Percentiles rank a stretch among this genome's conserved stretches.
These are phyloP conservation scores for Erysimum cheiri DNA, from an alignment of 441 rosid genomes.

Conservation along the genomic window DNA sequence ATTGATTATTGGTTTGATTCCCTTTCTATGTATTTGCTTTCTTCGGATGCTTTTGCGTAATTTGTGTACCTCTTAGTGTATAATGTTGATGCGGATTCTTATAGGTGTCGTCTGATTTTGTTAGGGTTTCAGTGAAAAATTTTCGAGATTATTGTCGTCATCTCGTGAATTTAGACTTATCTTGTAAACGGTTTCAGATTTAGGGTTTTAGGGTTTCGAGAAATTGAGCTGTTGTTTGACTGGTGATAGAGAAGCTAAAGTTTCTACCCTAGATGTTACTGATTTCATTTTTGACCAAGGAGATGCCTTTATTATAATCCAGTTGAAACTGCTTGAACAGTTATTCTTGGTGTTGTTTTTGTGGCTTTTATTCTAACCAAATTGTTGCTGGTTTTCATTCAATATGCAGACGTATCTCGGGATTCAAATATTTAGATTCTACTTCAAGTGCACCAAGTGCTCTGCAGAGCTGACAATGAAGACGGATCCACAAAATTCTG, in stretches of 20 bases:
- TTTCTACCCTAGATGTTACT: background rate
- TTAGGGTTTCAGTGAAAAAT: background rate
- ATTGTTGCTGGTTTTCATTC: conserved; percentile 1
- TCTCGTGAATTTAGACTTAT: conserved; percentile 5
- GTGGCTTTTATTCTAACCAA: background rate
- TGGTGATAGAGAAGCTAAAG: conserved; percentile 6
- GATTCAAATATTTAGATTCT: conserved; percentile 76
- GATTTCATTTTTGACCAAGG: conserved; percentile 8
- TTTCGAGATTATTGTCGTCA: background rate
- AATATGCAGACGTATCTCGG: conserved; percentile 77
- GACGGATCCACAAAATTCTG: conserved; percentile 88
- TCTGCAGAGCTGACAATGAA: conserved; percentile 83
- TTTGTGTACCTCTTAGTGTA: background rate
- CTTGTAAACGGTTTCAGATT: conserved; percentile 26
- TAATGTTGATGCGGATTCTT: conserved; percentile 5
- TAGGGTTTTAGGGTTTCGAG: conserved; percentile 44
- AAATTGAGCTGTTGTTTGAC: conserved; percentile 1
- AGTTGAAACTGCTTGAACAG: background rate
- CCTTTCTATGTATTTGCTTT: background rate
- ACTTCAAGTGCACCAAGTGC: conserved; percentile 80
- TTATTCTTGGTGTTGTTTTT: conserved; percentile 17
- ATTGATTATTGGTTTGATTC: background rate
- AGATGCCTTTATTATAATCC: conserved; percentile 23
- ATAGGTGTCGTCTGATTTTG: background rate
- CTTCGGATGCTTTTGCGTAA: background rate